phyloP scores from a whole-genome alignment of 176 grass and related monocot genomes.

The Oryza glaberrima region DNA sequence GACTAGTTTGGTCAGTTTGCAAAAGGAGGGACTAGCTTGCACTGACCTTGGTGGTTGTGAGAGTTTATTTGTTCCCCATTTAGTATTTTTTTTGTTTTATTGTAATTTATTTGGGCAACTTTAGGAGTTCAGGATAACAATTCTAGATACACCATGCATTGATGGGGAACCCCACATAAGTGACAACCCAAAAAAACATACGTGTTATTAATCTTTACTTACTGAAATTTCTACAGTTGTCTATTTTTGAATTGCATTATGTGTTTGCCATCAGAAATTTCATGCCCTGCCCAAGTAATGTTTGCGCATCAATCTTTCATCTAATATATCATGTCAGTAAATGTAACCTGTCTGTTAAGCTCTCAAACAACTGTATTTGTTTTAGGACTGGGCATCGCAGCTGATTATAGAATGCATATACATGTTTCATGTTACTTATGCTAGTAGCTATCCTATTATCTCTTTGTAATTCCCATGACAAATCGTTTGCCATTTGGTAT shows the following conservation, averaged over 20 bases:
- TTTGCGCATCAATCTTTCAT: conserved; percentile 2
- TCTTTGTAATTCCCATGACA: neutral
- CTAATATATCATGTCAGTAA: conserved; percentile 23
- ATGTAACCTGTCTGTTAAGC: conserved; percentile 1
- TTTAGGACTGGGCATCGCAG: neutral
- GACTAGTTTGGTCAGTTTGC: too few species aligned
- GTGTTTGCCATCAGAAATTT: neutral
- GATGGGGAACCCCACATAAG: neutral
- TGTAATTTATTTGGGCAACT: neutral
- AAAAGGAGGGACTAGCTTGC: too few species aligned
- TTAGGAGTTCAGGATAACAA: neutral
- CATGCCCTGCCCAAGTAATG: neutral
- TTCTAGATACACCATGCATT: neutral
- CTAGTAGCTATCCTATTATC: neutral
- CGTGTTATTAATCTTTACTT: neutral
- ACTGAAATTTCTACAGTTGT: neutral
- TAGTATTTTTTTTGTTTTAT: neutral
- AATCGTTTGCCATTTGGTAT: conserved; percentile 33
- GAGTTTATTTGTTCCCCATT: neutral
- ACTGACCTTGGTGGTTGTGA: too few species aligned
- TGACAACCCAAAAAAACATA: neutral
- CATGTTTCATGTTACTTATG: conserved; percentile 6
- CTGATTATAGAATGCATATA: neutral
- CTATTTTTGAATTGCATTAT: neutral
- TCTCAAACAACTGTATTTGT: neutral